These are phyloP conservation scores for Rhododendron mucronatum DNA, from an alignment of 148 eudicot genomes.

Conservation along the genomic window DNA sequence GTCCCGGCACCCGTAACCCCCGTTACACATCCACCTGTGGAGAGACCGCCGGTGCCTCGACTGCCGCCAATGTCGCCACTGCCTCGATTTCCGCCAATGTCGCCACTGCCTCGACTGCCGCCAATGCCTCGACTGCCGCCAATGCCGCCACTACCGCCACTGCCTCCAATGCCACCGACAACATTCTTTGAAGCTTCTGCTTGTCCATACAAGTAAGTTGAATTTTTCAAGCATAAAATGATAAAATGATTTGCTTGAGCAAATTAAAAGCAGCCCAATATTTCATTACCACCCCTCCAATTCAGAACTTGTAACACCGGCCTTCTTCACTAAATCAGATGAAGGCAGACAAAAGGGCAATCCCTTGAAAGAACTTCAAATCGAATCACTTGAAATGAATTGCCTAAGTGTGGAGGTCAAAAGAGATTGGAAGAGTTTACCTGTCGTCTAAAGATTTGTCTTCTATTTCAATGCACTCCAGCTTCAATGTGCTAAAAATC, in stretches of 20 bases:
- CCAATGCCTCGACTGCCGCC: conserved; percentile 29
- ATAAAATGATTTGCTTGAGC: not conserved
- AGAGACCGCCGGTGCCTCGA: conserved; percentile 16
- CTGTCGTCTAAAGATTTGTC: too few relatives aligned
- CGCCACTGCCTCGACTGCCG: too few relatives aligned
- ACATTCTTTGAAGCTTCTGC: conserved; percentile 65
- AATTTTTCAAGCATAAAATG: not conserved
- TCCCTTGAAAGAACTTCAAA: not conserved
- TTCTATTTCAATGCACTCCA: too few relatives aligned
- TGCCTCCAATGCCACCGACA: conserved; percentile 38
- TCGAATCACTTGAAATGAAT: not conserved
- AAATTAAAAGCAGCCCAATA: not conserved
- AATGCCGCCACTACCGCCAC: conserved; percentile 37
- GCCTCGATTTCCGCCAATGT: conserved; percentile 38
- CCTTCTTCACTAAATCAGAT: not conserved
- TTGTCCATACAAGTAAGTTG: conserved; percentile 64
- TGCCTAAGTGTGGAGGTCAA: too few relatives aligned
- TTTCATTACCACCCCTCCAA: not conserved
- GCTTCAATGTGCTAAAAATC: too few relatives aligned
- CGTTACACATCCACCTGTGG: conserved; percentile 18
- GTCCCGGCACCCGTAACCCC: conserved; percentile 11
- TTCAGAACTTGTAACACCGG: not conserved
- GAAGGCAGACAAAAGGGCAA: not conserved
- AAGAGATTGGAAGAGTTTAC: too few relatives aligned
- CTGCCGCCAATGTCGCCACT: conserved; percentile 34